Evolutionary conservation across 2,329 filamentous ascomycete species (phyloP).

Genomic region (Parastagonospora nodorum): DNA sequence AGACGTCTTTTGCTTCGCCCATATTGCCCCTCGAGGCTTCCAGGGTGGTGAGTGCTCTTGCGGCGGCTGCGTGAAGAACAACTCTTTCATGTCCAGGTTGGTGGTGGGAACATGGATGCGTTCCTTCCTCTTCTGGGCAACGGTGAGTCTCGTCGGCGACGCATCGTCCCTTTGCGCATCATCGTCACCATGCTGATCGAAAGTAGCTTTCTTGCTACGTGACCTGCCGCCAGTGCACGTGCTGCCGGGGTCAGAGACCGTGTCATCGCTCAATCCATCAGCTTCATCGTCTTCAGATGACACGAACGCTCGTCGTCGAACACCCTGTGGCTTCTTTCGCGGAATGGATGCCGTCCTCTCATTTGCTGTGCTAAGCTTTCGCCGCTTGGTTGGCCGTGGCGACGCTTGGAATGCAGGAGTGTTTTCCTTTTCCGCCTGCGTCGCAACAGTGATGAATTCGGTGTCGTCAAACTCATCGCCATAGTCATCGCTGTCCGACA

Average conservation of each 20-base stretch:
- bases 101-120: slow-evolving; percentile 51
- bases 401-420: slow-evolving; percentile 40
- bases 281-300: slow-evolving; percentile 33
- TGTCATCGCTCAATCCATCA: slow-evolving; percentile 10
- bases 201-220: slow-evolving; percentile 18
- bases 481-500: slow-evolving; percentile 60
- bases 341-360: slow-evolving; percentile 28
- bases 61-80: slow-evolving; percentile 53
- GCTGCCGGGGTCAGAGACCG: slow-evolving; percentile 11
- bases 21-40: slow-evolving; percentile 54
- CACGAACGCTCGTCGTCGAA: slow-evolving; percentile 27
- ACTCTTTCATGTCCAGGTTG: slow-evolving; percentile 47
- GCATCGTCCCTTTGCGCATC: slow-evolving; percentile 12
- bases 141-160: slow-evolving; percentile 29
- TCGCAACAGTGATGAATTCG: slow-evolving; percentile 66
- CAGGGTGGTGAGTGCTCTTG: slow-evolving; percentile 49
- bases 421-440: slow-evolving; percentile 51
- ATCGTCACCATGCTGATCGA: slow-evolving; percentile 10
- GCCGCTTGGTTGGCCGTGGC: slow-evolving; percentile 45
- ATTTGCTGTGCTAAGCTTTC: slow-evolving; percentile 34
- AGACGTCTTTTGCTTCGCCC: slow-evolving; percentile 48
- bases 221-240: slow-evolving; percentile 11
- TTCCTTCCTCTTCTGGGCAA: slow-evolving; percentile 45
- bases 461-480: slow-evolving; percentile 69
- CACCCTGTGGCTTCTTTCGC: slow-evolving; percentile 18